Conservation (phyloP, 202 grass and related monocot species). For the Setaria italica region DNA sequence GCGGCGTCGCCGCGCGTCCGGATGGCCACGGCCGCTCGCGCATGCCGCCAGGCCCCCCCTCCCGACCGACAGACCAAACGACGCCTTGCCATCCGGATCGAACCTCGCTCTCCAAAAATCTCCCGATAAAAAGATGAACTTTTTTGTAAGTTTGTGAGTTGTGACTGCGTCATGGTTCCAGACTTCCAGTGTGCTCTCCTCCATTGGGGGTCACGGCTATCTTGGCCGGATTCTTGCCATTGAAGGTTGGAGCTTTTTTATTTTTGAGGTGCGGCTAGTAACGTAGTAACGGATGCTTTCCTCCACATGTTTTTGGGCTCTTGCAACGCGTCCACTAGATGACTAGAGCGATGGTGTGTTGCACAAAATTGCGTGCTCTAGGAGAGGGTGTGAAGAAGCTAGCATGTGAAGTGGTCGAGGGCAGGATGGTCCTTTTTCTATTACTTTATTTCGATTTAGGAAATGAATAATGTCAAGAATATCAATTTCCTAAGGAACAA, state of each 20-base stretch:
- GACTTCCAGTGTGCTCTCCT: neutral
- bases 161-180: neutral
- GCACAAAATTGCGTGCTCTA: neutral
- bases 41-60: neutral
- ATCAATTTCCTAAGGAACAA: neutral
- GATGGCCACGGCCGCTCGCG: neutral
- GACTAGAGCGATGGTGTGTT: neutral
- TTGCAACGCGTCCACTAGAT: neutral
- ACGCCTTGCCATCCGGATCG: neutral
- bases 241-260: neutral
- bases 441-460: neutral
- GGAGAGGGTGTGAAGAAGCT: neutral
- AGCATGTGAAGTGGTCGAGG: neutral
- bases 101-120: too few relatives aligned
- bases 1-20: constrained; percentile 12
- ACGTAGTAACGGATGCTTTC: neutral
- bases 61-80: neutral
- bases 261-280: neutral
- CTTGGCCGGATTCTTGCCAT: constrained; percentile 1
- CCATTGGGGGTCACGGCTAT: neutral
- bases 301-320: neutral
- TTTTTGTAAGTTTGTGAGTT: neutral
- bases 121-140: too few relatives aligned
- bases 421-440: neutral
- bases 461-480: neutral